Percentiles rank a stretch among this genome's conserved stretches.
phyloP scores from a whole-genome alignment of 2,329 filamentous ascomycete species.

The Escovopsis sp. region DNA sequence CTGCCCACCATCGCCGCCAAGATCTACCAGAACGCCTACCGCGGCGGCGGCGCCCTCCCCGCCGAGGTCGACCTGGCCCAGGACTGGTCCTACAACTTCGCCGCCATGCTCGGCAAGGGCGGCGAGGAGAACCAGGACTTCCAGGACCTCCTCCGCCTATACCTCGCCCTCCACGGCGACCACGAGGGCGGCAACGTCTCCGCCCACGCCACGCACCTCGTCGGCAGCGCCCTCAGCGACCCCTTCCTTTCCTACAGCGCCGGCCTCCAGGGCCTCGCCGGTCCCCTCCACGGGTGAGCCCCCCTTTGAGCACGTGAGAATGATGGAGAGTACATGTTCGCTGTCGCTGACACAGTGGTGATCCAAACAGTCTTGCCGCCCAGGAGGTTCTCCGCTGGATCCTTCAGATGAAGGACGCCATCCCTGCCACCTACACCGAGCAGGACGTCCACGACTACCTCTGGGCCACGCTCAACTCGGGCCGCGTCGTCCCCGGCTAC shows the following conservation, averaged over 20 bases:
- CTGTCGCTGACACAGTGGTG: neutral
- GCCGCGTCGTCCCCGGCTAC: slow-evolving; percentile 87
- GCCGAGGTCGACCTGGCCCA: slow-evolving; percentile 66
- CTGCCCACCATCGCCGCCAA: slow-evolving; percentile 92
- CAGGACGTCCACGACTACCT: slow-evolving; percentile 78
- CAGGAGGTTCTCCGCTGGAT: slow-evolving; percentile 98
- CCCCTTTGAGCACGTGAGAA: neutral
- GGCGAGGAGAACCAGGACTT: slow-evolving; percentile 83
- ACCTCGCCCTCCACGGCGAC: slow-evolving; percentile 92
- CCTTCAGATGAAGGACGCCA: slow-evolving; percentile 81
- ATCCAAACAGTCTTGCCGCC: slow-evolving; percentile 55
- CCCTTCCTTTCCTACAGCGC: slow-evolving; percentile 94
- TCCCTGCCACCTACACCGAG: slow-evolving; percentile 64
- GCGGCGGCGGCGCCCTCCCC: slow-evolving; percentile 57
- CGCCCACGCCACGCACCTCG: slow-evolving; percentile 85
- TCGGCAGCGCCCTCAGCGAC: slow-evolving; percentile 86
- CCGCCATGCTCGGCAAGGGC: slow-evolving; percentile 83
- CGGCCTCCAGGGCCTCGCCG: slow-evolving; percentile 85
- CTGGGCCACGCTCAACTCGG: slow-evolving; percentile 85
- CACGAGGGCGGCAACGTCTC: slow-evolving; percentile 98
- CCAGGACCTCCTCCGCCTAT: slow-evolving; percentile 86
- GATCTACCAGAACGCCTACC: slow-evolving; percentile 88
- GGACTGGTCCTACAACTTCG: slow-evolving; percentile 99
- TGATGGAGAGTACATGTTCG: neutral
- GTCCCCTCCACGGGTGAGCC: slow-evolving; percentile 50